Evolutionary conservation across 208 protist genomes (phyloP), one percentile per base, ranked within the genome.

Genomic region (Dictyostelium gargantuum): DNA sequence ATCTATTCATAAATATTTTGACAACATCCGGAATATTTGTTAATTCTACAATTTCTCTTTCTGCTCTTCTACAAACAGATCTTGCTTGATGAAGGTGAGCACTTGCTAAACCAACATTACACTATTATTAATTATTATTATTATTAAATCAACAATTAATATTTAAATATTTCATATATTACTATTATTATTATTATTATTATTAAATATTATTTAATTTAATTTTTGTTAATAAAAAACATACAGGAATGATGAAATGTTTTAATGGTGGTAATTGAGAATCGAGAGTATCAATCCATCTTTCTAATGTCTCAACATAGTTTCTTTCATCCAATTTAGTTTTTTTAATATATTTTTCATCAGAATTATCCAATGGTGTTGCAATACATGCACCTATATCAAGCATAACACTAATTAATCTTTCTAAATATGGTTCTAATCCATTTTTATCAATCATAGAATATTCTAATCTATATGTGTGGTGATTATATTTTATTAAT

Each of bases 51-150:
- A 94, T 44, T 35, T 85, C 42, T 74, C 92, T 84, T 56, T 94
- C 92, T 42, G 66, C 73, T 86, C 92, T 85, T 66, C 92, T 68
- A 82, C 92, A 94, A 42, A 94, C 48, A 26, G 76, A 1, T 58
- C 92, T 40, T 32, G 77, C 66, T 13, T 68, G 6, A 46, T 94
- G 92, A 32, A 94, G 52, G 52, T 80, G 76, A 13, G 92, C 76
- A 46, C 52, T 61, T 13, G 63, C 52, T 32, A 85, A 50, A 15
- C 84, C 76, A 40, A 63, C 92, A 29, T 56, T 52, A 58, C n/a
- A 68, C 58, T 68, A n/a, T 35, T 68, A 66, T 17, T n/a, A 35
- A 66, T 11, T 66, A 29, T 32, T 23, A 32, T 35, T 66, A n/a
- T 9, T 66, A 35, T 66, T 32, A 66, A 29, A 29, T 58, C n/a